phyloP scores from a whole-genome alignment of 2,329 filamentous ascomycete species.

The Fusarium concolor region DNA sequence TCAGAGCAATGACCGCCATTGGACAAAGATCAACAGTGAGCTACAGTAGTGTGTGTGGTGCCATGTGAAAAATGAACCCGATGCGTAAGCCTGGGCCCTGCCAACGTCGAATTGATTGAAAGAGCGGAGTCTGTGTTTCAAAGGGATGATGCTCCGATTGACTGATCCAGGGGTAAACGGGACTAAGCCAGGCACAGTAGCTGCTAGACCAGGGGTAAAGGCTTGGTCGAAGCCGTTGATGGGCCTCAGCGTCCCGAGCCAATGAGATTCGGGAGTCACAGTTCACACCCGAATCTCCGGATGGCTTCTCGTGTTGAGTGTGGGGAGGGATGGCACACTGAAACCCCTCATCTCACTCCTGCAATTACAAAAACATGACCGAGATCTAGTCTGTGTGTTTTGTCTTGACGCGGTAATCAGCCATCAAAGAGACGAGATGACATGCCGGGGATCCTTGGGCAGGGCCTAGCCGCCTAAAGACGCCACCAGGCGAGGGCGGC shows the following conservation, averaged over 20 bases:
- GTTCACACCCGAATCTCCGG: conserved; percentile 24
- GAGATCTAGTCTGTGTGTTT: conserved; percentile 29
- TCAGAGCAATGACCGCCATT: conserved; percentile 14
- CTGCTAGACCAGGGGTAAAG: conserved; percentile 31
- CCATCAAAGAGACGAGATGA: conserved; percentile 36
- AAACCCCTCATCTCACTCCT: conserved; percentile 30
- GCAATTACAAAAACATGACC: conserved; percentile 18
- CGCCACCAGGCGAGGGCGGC: background rate
- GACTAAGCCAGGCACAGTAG: background rate
- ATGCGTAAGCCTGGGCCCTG: conserved; percentile 20
- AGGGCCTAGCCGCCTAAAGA: background rate
- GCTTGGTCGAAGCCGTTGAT: conserved; percentile 24
- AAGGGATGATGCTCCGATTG: conserved; percentile 20
- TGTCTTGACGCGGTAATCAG: conserved; percentile 14
- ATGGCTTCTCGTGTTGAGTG: conserved; percentile 9
- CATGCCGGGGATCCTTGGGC: conserved; percentile 16
- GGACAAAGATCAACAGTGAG: conserved; percentile 2
- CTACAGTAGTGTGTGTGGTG: conserved; percentile 14
- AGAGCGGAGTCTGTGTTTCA: conserved; percentile 34
- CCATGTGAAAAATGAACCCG: conserved; percentile 14
- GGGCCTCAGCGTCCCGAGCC: conserved; percentile 22
- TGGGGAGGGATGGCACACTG: conserved; percentile 38
- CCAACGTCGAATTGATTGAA: conserved; percentile 29
- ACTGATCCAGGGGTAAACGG: conserved; percentile 21
- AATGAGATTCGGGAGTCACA: background rate